Conservation (phyloP, 768 basidiomycete species). For the Leccinum longicurvipes region DNA sequence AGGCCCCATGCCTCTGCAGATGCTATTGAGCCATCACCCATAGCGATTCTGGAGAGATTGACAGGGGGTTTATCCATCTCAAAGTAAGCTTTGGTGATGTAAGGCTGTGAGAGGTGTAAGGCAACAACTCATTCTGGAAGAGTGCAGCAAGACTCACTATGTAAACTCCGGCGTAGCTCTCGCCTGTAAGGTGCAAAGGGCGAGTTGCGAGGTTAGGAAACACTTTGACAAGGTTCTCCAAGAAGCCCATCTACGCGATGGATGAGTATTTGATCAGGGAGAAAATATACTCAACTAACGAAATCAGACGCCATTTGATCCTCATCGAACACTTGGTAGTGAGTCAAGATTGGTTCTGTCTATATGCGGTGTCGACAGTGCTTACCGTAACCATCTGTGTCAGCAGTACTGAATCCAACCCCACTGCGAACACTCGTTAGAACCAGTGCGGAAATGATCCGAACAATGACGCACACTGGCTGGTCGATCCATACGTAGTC, state of each 20-base stretch:
- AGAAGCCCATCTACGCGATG: slow-evolving; percentile 58
- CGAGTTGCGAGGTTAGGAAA: slow-evolving; percentile 67
- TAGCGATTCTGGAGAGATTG: slow-evolving; percentile 61
- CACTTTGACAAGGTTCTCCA: slow-evolving; percentile 67
- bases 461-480: slow-evolving; percentile 45
- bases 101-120: slow-evolving; percentile 45
- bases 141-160: slow-evolving; percentile 43
- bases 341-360: not conserved
- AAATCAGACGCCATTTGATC: slow-evolving; percentile 60
- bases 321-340: slow-evolving; percentile 49
- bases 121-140: not conserved
- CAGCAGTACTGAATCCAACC: slow-evolving; percentile 62
- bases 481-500: slow-evolving; percentile 77
- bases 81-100: slow-evolving; percentile 73
- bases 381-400: slow-evolving; percentile 57
- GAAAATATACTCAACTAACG: slow-evolving; percentile 27
- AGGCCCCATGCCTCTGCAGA: slow-evolving; percentile 49
- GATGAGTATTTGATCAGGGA: slow-evolving; percentile 1
- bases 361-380: not conserved
- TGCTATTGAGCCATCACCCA: slow-evolving; percentile 65
- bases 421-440: slow-evolving; percentile 38
- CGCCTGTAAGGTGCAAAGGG: slow-evolving; percentile 67
- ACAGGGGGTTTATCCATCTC: slow-evolving; percentile 61
- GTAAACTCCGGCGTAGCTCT: slow-evolving; percentile 73
- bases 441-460: not conserved